Conservation (phyloP, 2,329 filamentous ascomycete genomes). For the Spiromastix sp. region DNA sequence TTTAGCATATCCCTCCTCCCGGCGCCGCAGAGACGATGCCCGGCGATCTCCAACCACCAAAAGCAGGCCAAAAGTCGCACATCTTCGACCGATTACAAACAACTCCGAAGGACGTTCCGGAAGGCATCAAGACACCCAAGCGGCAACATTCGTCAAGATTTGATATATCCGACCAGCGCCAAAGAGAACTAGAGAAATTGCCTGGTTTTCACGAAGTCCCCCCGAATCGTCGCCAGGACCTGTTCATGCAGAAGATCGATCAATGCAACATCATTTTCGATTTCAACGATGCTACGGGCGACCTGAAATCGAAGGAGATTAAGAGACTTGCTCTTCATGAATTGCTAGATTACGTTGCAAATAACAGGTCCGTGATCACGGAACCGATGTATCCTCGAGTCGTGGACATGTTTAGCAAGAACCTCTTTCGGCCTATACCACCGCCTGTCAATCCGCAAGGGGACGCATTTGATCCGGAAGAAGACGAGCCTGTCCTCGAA, state of each 20-base stretch:
- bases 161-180: slow-evolving; percentile 84
- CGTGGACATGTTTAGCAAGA: slow-evolving; percentile 99
- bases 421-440: slow-evolving; percentile 91
- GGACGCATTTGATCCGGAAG: slow-evolving; percentile 95
- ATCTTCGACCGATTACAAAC: slow-evolving; percentile 84
- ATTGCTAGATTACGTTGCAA: slow-evolving; percentile 93
- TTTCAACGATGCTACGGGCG: slow-evolving; percentile 94
- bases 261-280: slow-evolving; percentile 99
- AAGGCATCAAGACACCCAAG: slow-evolving; percentile 89
- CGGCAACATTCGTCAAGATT: slow-evolving; percentile 96
- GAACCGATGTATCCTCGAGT: slow-evolving; percentile 98
- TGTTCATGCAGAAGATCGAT: slow-evolving; percentile 99
- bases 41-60: slow-evolving; percentile 87
- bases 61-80: slow-evolving; percentile 78
- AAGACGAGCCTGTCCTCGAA: slow-evolving; percentile 95
- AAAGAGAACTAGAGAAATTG: slow-evolving; percentile 88
- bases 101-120: slow-evolving; percentile 91
- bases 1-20: slow-evolving; percentile 78
- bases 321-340: slow-evolving; percentile 94
- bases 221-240: slow-evolving; percentile 83
- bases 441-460: slow-evolving; percentile 96
- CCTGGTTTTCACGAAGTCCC: slow-evolving; percentile 97
- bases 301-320: slow-evolving; percentile 99
- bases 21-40: slow-evolving; percentile 97
- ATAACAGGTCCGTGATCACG: slow-evolving; percentile 96